phyloP scores from a whole-genome alignment of 2,329 filamentous ascomycete species.

The Xylaria sp. region DNA sequence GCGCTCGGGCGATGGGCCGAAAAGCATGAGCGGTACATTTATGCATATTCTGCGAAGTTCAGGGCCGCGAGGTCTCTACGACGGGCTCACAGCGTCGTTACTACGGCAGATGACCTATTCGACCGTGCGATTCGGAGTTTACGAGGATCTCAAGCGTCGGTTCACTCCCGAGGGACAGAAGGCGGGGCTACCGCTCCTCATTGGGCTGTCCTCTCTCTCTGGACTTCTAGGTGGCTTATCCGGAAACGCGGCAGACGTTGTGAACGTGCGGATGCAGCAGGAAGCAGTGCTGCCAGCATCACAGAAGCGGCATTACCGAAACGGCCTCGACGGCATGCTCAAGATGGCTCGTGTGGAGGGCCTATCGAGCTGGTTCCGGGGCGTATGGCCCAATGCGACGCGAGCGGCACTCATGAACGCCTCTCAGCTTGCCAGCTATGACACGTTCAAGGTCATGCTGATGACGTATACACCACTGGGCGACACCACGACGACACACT shows the following conservation, averaged over 20 bases:
- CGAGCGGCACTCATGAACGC: conserved; percentile 90
- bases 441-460: conserved; percentile 79
- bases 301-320: conserved; percentile 85
- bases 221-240: conserved; percentile 90
- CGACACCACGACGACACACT: conserved; percentile 80
- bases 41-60: conserved; percentile 80
- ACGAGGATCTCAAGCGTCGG: conserved; percentile 88
- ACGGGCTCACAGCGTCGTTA: conserved; percentile 90
- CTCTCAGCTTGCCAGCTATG: conserved; percentile 84
- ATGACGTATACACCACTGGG: conserved; percentile 73
- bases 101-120: conserved; percentile 96
- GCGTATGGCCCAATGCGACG: conserved; percentile 83
- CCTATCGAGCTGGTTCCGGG: conserved; percentile 78
- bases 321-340: conserved; percentile 86
- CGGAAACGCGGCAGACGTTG: conserved; percentile 93
- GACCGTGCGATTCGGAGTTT: conserved; percentile 94
- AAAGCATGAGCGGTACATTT: conserved; percentile 87
- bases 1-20: conserved; percentile 77
- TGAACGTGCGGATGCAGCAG: conserved; percentile 99
- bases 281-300: conserved; percentile 79
- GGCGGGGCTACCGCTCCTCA: conserved; percentile 79
- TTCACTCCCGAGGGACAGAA: conserved; percentile 61
- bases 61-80: conserved; percentile 85
- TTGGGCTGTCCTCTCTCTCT: conserved; percentile 83
- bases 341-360: conserved; percentile 92